Conservation (phyloP, 139 green algal genomes). For the Picochlorum sp. region DNA sequence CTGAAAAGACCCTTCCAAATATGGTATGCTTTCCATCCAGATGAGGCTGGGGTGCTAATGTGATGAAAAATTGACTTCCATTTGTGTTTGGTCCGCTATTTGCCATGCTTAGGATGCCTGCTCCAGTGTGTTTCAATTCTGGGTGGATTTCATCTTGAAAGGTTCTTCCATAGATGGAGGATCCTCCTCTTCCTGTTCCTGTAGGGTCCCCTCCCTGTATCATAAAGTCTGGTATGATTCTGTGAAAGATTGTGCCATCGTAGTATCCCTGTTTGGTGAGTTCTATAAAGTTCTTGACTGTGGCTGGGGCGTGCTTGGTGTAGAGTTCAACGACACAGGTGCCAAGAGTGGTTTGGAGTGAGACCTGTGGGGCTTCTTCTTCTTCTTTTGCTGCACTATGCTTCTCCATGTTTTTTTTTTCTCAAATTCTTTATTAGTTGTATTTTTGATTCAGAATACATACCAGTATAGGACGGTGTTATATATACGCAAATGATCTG, state of each 20-base stretch:
- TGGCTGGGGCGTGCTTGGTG: conserved; percentile 68
- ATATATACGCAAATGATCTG: too few species aligned
- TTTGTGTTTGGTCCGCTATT: conserved; percentile 80
- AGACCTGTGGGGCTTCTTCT: conserved; percentile 28
- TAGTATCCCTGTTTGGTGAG: conserved; percentile 85
- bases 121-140: conserved; percentile 77
- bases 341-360: conserved; percentile 65
- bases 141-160: conserved; percentile 85
- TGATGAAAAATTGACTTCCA: conserved; percentile 82
- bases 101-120: conserved; percentile 82
- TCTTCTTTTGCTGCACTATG: neutral
- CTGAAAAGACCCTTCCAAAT: conserved; percentile 82
- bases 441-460: too few species aligned
- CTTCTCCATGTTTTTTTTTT: neutral
- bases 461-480: too few species aligned
- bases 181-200: conserved; percentile 79
- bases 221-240: conserved; percentile 89
- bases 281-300: conserved; percentile 83
- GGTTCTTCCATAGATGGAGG: conserved; percentile 72
- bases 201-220: conserved; percentile 92
- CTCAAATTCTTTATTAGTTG: too few species aligned
- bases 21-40: conserved; percentile 67
- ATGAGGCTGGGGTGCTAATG: conserved; percentile 52
- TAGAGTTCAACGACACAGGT: conserved; percentile 72
- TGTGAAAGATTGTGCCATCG: conserved; percentile 72